These are phyloP conservation scores for Hemileccinum rubropunctum DNA, from an alignment of 768 basidiomycete species.

Conservation along the genomic window DNA sequence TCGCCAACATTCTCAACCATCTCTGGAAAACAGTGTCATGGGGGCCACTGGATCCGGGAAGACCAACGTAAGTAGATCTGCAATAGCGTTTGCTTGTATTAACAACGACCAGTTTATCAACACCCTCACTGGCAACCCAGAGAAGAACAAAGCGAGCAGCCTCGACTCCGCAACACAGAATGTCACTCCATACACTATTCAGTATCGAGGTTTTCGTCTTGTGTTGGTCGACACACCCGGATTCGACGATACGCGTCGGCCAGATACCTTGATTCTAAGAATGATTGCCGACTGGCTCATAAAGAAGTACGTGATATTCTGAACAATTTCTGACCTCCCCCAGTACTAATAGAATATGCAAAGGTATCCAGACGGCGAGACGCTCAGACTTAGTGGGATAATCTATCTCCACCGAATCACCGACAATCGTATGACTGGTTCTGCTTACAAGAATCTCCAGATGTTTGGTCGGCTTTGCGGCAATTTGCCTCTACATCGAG, in stretches of 20 bases:
- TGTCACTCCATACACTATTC: constrained; percentile 5
- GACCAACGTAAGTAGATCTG: constrained; percentile 14
- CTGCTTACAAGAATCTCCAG: too few species aligned
- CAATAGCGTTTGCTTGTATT: not conserved
- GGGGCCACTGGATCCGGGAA: constrained; percentile 26
- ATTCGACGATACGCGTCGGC: constrained; percentile 17
- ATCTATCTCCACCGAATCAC: constrained; percentile 20
- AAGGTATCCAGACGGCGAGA: constrained; percentile 7
- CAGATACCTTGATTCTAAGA: constrained; percentile 9
- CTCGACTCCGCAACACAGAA: constrained; percentile 14
- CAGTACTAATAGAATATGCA: not conserved
- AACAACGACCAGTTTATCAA: constrained; percentile 12
- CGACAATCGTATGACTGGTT: too few species aligned
- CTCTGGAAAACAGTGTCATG: constrained; percentile 12
- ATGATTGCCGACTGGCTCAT: constrained; percentile 16
- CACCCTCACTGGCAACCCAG: constrained; percentile 1
- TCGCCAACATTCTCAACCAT: not conserved
- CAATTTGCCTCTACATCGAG: too few species aligned
- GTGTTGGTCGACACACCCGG: constrained; percentile 21
- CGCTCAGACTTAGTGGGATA: constrained; percentile 27
- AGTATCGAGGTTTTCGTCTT: not conserved
- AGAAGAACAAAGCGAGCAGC: not conserved
- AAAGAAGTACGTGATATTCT: constrained; percentile 8
- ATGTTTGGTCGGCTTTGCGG: too few species aligned
- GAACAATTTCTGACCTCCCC: not conserved